Conservation (phyloP, 2,329 filamentous ascomycete species). For the Cladosporium sphaerospermum region DNA sequence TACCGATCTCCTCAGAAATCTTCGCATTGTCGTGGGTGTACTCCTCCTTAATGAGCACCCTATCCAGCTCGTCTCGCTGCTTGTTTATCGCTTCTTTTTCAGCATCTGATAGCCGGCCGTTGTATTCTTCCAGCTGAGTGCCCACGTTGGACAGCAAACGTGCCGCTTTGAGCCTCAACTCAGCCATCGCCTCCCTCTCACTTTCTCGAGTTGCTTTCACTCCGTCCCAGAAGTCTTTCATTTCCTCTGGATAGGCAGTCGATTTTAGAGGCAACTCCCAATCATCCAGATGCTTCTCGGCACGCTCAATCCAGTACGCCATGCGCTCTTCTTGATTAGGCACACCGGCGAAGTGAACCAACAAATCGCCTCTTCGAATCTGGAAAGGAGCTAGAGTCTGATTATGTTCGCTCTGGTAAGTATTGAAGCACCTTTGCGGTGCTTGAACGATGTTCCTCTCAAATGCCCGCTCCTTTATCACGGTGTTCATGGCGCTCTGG, state of each 20-base stretch:
- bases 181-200: conserved; percentile 18
- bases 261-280: conserved; percentile 35
- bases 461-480: conserved; percentile 32
- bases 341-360: conserved; percentile 40
- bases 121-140: conserved; percentile 22
- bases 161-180: conserved; percentile 19
- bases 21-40: conserved; percentile 17
- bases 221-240: conserved; percentile 32
- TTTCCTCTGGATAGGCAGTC: conserved; percentile 32
- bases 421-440: conserved; percentile 42
- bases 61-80: conserved; percentile 23
- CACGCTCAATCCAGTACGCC: conserved; percentile 33
- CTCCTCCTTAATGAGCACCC: conserved; percentile 19
- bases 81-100: conserved; percentile 25
- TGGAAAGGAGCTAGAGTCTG: conserved; percentile 32
- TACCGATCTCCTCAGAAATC: conserved; percentile 17
- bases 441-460: conserved; percentile 29
- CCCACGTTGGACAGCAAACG: conserved; percentile 23
- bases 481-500: conserved; percentile 36
- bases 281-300: conserved; percentile 33
- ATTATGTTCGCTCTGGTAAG: conserved; percentile 35
- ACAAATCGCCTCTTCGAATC: conserved; percentile 35
- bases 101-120: conserved; percentile 22
- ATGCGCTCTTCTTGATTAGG: conserved; percentile 31
- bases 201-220: conserved; percentile 22